Evolutionary conservation across 2,329 filamentous ascomycete species (phyloP), one percentile per base, ranked within the genome.

Genomic region (Simplicillium sp.): DNA sequence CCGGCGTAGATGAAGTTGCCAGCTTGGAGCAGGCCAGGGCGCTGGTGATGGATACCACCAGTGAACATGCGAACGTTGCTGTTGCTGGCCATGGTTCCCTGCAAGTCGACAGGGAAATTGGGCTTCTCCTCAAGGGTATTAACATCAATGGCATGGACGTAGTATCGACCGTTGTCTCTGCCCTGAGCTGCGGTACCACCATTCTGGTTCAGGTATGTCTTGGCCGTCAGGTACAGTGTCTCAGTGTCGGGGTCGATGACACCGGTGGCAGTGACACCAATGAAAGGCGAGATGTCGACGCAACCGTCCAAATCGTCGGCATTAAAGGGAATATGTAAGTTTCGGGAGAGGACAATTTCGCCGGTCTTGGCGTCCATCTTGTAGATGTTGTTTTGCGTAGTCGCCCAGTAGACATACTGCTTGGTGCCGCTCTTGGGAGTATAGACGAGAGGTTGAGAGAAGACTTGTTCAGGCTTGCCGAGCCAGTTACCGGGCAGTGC

Each of bases 371-470:
- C 71, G 48, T 77, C 61, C 28, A 77, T 54, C 45, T 73, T 76
- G 52, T 76, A 75, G 7, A 77, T 53, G 38, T 74, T 75, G 54
- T 77, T 78, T 50, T 75, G 71, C 0, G 71, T 73, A 1, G 74
- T 77, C 2, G 75, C 67, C 11, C 75, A 55, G 47, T 71, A 78
- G 32, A 79, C 64, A 41, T 69, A 73, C 55, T 78, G 73, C 9
- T 62, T 62, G 3, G 55, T 56, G 15, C 64, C 62, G 17, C 62
- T 60, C 12, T 50, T 57, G 5, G 70, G 63, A 2, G 75, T 79
- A 54, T 75, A 67, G 15, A 65, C 60, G 32, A 67, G 50, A 15
- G 71, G 70, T 47, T 73, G 71, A 44, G 59, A 68, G 62, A 59
- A 73, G 45, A 79, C 64, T 47, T 75, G 68, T 50, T 79, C 76